Percentiles rank a stretch among this genome's conserved stretches.
Conservation (phyloP, 2,329 filamentous ascomycete species). For the Tolypocladium cylindrosporum region DNA sequence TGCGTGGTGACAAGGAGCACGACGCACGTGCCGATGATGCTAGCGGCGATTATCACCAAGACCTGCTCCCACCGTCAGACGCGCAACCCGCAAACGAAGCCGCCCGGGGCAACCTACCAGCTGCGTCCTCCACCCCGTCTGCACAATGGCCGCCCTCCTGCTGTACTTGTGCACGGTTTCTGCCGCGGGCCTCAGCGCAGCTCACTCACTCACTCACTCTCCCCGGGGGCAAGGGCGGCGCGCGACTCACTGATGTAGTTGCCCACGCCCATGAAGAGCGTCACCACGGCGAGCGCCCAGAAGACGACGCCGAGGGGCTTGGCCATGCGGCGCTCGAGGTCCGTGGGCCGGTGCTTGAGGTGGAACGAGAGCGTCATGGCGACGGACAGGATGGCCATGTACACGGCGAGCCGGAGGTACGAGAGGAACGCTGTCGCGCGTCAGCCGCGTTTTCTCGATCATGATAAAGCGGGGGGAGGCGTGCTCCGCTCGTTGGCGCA, state of each 20-base stretch:
- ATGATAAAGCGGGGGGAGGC: slow-evolving; percentile 2
- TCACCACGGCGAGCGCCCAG: slow-evolving; percentile 72
- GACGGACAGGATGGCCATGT: slow-evolving; percentile 81
- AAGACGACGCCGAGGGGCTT: slow-evolving; percentile 80
- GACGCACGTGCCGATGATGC: slow-evolving; percentile 57
- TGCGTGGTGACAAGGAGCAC: slow-evolving; percentile 47
- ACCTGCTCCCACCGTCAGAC: slow-evolving; percentile 31
- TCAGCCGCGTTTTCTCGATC: not conserved
- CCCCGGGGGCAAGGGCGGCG: not conserved
- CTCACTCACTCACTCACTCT: not conserved
- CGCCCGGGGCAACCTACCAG: slow-evolving; percentile 40
- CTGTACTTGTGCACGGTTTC: slow-evolving; percentile 73
- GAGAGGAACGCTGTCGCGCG: slow-evolving; percentile 60
- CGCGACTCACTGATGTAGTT: slow-evolving; percentile 67
- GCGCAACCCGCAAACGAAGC: not conserved
- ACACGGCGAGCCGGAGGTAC: slow-evolving; percentile 79
- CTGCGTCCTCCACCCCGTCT: slow-evolving; percentile 90
- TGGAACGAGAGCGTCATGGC: slow-evolving; percentile 94
- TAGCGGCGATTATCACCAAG: slow-evolving; percentile 49
- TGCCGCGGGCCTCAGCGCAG: slow-evolving; percentile 12
- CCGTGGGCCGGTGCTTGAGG: slow-evolving; percentile 61
- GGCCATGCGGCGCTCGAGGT: slow-evolving; percentile 65
- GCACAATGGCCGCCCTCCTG: slow-evolving; percentile 69
- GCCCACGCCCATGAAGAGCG: slow-evolving; percentile 63
- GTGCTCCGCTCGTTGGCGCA: slow-evolving; percentile 68